These are phyloP conservation scores for Moricandia moricandioides DNA, from an alignment of 345 rosid species.

Conservation along the genomic window DNA sequence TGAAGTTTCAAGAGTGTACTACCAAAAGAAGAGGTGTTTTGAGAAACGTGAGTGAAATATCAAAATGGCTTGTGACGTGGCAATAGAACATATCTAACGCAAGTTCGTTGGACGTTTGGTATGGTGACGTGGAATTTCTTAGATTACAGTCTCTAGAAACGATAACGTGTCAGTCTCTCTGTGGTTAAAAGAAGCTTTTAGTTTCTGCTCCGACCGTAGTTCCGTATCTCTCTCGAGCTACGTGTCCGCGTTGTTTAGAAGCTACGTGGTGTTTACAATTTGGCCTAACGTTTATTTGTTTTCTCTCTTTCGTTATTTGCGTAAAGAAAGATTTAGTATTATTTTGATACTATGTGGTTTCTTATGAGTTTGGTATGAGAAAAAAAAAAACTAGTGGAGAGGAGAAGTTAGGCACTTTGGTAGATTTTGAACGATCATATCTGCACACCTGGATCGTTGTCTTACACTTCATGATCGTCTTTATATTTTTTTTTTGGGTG, in stretches of 20 bases:
- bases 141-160: constrained; percentile 25
- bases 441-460: constrained; percentile 28
- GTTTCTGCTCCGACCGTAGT: constrained; percentile 27
- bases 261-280: constrained; percentile 9
- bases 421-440: constrained; percentile 28
- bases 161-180: constrained; percentile 18
- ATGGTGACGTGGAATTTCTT: constrained; percentile 17
- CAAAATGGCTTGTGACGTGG: constrained; percentile 19
- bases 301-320: background rate
- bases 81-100: constrained; percentile 34
- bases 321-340: background rate
- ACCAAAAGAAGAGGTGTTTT: background rate
- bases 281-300: constrained; percentile 1
- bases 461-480: constrained; percentile 21
- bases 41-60: constrained; percentile 36
- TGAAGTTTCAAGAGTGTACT: background rate
- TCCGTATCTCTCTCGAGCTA: constrained; percentile 30
- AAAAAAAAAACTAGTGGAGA: constrained; percentile 25
- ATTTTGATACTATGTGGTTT: constrained; percentile 24
- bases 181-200: constrained; percentile 14
- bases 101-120: constrained; percentile 31
- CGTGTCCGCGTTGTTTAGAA: constrained; percentile 25
- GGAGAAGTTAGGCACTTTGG: constrained; percentile 31
- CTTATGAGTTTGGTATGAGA: constrained; percentile 26
- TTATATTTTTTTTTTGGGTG: constrained; percentile 1